Conservation (phyloP, 1,284 basidiomycete species). For the Malassezia vespertilionis region DNA sequence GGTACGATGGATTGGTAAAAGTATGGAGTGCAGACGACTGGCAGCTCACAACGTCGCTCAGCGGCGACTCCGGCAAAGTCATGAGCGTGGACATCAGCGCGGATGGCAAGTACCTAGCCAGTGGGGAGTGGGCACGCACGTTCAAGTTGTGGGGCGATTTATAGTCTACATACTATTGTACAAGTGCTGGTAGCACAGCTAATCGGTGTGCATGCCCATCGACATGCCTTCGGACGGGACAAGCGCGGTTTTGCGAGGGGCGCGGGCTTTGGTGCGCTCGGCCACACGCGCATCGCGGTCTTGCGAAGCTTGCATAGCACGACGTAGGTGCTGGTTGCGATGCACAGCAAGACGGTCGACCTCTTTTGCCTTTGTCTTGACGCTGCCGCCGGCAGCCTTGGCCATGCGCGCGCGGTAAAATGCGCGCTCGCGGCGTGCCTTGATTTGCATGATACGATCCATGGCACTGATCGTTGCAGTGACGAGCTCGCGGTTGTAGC, state of each 20-base stretch:
- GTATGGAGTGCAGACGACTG: constrained; percentile 98
- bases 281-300: constrained; percentile 14
- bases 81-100: constrained; percentile 79
- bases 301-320: constrained; percentile 24
- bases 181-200: background rate
- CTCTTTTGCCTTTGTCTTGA: constrained; percentile 33
- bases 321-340: constrained; percentile 36
- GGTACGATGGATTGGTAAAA: constrained; percentile 90
- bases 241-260: constrained; percentile 30
- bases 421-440: constrained; percentile 76
- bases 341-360: constrained; percentile 38
- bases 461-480: constrained; percentile 93
- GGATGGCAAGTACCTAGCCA: constrained; percentile 27
- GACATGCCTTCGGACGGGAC: constrained; percentile 28
- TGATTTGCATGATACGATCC: constrained; percentile 89
- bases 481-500: constrained; percentile 90
- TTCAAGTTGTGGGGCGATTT: constrained; percentile 33
- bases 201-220: constrained; percentile 35
- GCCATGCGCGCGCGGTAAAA: constrained; percentile 57
- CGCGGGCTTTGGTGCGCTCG: constrained; percentile 30
- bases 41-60: constrained; percentile 75
- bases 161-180: constrained; percentile 18
- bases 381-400: constrained; percentile 30
- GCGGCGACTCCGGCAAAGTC: constrained; percentile 89
- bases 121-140: constrained; percentile 32